Evolutionary conservation across 164 flowering plant species (phyloP), one percentile per base, ranked within the genome.

Genomic region (Piper betle): DNA sequence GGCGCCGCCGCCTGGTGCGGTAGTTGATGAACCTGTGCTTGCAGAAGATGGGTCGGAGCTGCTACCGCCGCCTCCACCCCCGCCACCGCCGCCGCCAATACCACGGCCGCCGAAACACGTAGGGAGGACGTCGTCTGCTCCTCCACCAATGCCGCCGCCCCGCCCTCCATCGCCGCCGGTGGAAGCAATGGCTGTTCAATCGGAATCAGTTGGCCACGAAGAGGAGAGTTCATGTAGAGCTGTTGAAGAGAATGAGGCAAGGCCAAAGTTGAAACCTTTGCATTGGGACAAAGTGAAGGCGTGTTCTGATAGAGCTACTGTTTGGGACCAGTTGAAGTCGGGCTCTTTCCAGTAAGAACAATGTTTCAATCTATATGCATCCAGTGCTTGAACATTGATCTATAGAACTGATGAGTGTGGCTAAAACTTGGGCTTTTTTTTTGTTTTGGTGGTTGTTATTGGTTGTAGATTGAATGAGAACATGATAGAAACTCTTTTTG

Each of bases 231-330:
- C 50, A 46, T 46, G 15, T 5, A 46, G 11, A 9, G 12, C 50
- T 9, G 50, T 9, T 6, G 50, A 9, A 59, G 81, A 75, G 12
- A 87, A 79, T 43, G 84, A 75, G 52, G 71, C 68, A 19, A 86
- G 72, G 48, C 91, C 97, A 39, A 86, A 68, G 73, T 71, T 94
- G 75, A 94, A 87, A 81, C 90, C 97, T 60, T 74, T 94, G 71
- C 97, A 94, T 60, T 94, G 99, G 99, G 99, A 94, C 74, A 91
- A 94, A 80, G 99, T 94, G 17, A 68, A 96, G 18, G 96, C 99
- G 37, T 84, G 81, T 61, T 88, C 99, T 20, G 96, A 88, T 61
- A 75, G 94, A 64, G 95, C 84, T 61, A 94, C 86, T 19, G 97
- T 94, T 37, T 94, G 99, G 99, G 99, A 94, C 73, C 91, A 84